Evolutionary conservation across 345 rosid genomes (phyloP).

Genomic region (Gossypium turneri): DNA sequence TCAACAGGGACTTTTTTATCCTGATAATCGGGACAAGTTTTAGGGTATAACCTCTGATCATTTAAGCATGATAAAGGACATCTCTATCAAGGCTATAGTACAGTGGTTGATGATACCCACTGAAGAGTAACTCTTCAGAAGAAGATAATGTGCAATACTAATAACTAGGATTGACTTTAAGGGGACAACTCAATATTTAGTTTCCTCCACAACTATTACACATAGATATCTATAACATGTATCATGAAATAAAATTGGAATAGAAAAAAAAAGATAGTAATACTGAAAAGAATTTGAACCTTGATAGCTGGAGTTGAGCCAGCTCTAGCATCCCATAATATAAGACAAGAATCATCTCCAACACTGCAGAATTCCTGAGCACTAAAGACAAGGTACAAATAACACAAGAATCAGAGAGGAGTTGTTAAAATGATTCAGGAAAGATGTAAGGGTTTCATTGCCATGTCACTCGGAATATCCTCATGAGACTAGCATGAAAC

Average conservation of each 20-base stretch:
- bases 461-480: background rate
- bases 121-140: background rate
- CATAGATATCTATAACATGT: background rate
- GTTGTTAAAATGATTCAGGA: background rate
- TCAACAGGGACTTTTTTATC: background rate
- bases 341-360: conserved; percentile 73
- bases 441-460: background rate
- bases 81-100: conserved; percentile 5
- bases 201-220: background rate
- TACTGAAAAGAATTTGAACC: conserved; percentile 30
- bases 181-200: background rate
- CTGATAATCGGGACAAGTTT: background rate
- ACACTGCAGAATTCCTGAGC: conserved; percentile 64
- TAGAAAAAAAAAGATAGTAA: background rate
- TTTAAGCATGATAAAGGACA: background rate
- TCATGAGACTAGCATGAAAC: background rate
- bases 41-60: background rate
- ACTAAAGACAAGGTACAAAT: conserved; percentile 25
- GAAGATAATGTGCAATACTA: background rate
- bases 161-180: background rate
- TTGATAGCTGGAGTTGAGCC: conserved; percentile 50
- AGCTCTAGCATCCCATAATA: conserved; percentile 63
- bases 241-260: background rate
- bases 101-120: background rate
- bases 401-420: background rate